phyloP scores from a whole-genome alignment of 2,329 filamentous ascomycete species.

The Lachnellula arida region DNA sequence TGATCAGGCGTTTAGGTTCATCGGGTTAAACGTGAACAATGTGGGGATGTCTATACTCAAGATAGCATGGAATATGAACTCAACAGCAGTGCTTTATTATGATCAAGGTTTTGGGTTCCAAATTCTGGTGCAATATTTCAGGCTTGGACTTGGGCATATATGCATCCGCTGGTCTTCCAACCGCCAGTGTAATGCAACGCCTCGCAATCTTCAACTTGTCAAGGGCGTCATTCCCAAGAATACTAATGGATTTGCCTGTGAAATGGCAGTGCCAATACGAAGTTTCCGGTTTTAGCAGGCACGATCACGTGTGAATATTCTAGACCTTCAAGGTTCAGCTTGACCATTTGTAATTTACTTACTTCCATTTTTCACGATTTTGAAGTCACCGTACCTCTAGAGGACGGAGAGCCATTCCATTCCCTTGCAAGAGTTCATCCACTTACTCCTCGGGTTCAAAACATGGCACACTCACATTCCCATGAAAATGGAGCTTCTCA shows the following conservation, averaged over 20 bases:
- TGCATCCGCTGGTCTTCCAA: too few species aligned
- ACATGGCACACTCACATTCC: slow-evolving; percentile 18
- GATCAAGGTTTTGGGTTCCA: too few species aligned
- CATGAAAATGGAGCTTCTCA: slow-evolving; percentile 46
- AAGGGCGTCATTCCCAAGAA: too few species aligned
- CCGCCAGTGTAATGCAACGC: too few species aligned
- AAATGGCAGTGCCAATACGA: background rate
- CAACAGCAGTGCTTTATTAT: too few species aligned
- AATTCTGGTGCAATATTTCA: too few species aligned
- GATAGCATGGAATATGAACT: background rate
- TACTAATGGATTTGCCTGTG: too few species aligned
- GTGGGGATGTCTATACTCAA: background rate
- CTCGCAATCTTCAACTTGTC: too few species aligned
- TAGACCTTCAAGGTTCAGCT: background rate
- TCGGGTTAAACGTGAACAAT: background rate
- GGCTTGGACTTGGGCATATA: too few species aligned
- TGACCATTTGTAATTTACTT: background rate
- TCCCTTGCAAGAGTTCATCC: background rate
- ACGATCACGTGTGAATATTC: background rate
- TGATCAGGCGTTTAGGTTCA: slow-evolving; percentile 9
- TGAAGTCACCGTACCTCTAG: background rate
- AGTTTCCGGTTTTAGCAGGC: background rate
- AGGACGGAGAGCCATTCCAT: background rate
- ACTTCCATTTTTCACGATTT: background rate
- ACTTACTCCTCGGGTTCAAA: background rate